A percentile compares a stretch with the other conserved stretches of the same genome.
Conservation (phyloP, 208 protist species). For the Acanthamoeba sp. region DNA sequence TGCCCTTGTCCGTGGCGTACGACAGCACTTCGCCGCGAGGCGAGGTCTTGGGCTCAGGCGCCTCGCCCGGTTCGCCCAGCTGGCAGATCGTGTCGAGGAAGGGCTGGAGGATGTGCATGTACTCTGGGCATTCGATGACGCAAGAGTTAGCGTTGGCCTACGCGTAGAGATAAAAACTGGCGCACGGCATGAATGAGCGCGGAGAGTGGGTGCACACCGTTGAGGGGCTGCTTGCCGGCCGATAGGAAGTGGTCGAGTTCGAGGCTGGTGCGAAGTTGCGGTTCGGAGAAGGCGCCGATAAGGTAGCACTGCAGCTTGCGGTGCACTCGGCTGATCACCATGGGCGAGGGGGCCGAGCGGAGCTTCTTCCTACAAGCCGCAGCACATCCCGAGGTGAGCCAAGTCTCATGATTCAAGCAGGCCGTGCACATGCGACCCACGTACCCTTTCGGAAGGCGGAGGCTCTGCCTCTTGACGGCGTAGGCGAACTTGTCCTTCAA, state of each 20-base stretch:
- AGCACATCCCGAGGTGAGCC: neutral
- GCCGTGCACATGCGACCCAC: too few relatives aligned
- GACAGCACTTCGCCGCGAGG: neutral
- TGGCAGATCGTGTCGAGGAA: conserved; percentile 31
- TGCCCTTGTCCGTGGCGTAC: conserved; percentile 32
- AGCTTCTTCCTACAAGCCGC: conserved; percentile 62
- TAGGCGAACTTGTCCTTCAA: conserved; percentile 10
- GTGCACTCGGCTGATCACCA: conserved; percentile 13
- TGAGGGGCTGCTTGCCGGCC: neutral
- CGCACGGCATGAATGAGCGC: too few relatives aligned
- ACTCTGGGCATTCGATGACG: too few relatives aligned
- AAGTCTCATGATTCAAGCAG: neutral
- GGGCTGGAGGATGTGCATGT: conserved; percentile 51
- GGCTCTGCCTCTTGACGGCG: neutral
- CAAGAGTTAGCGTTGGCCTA: too few relatives aligned
- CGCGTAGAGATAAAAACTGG: too few relatives aligned
- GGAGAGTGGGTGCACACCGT: neutral
- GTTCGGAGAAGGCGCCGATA: neutral
- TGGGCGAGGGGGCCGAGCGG: neutral
- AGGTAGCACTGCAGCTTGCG: conserved; percentile 33
- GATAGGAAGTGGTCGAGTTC: conserved; percentile 50
- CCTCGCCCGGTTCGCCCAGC: conserved; percentile 15
- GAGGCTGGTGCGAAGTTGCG: neutral
- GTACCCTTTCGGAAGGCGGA: conserved; percentile 6
- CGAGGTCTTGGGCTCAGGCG: conserved; percentile 49